Evolutionary conservation across 2,329 filamentous ascomycete species (phyloP), one percentile per base, ranked within the genome.

Genomic region (Penicillium sp.): DNA sequence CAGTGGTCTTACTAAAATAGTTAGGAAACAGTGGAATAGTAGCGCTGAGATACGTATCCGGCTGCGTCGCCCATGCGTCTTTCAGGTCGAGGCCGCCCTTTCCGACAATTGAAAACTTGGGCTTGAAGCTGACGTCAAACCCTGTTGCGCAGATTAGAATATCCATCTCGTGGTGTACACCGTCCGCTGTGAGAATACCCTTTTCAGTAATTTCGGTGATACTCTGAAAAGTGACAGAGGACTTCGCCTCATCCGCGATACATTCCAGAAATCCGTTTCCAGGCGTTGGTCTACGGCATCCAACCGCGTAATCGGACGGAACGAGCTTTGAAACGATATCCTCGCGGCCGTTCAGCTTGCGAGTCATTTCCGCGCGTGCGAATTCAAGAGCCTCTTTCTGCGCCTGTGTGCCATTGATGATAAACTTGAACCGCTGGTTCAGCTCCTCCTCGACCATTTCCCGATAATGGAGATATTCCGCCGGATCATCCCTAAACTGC

Each of bases 211-310:
- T 62, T 11, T 64, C 78, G 15, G 76, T 78, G 68, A 90, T 90
- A 0, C 75, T 79, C 0, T 81, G 82, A 19, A 78, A 79, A 67
- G 89, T 84, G 63, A 86, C 84, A 2, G 84, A 80, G 1, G 88
- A 86, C 58, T 90, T 89, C 7, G 3, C 26, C 26, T 84, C 81
- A 61, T 85, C 80, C 0, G 82, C 81, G n/a, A 90, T 77, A 0
- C 87, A 86, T 70, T 90, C 88, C 3, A 91, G 72, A 58, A 81
- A 82, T 2, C 79, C 78, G 1, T 77, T 75, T 1, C 79, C 81
- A 0, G 79, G 80, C 1, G 78, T 81, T 7, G 81, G 69, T 17
- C 79, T 75, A 48, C 78, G 74, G 61, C 80, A 82, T 4, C 75
- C 71, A 7, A 78, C 73, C 3, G 76, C 71, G 45, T 78, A 81